Percentiles rank a stretch among this genome's conserved stretches.
Evolutionary conservation across 225 moss, liverwort and hornwort genomes (phyloP).

Genomic region (Ulota crispa): DNA sequence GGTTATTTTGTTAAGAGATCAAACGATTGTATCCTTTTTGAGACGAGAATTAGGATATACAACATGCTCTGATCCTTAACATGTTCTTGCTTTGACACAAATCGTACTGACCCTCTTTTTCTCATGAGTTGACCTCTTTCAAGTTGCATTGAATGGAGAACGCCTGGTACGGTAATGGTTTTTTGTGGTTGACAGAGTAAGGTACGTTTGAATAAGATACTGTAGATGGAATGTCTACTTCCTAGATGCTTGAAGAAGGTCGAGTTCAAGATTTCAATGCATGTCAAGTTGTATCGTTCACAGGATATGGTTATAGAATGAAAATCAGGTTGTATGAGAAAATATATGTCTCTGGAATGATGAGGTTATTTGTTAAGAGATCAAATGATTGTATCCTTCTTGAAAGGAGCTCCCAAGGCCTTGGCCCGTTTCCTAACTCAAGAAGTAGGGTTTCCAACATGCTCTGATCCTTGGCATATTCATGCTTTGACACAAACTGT

Average conservation of each 20-base stretch:
- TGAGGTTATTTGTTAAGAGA: neutral
- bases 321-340: neutral
- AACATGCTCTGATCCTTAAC: neutral
- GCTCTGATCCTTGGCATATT: neutral
- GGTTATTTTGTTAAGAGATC: neutral
- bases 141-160: neutral
- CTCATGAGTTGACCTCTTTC: neutral
- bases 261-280: neutral
- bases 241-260: neutral
- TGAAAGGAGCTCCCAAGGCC: neutral
- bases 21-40: neutral
- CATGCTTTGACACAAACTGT: neutral
- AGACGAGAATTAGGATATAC: neutral
- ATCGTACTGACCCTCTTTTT: neutral
- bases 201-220: neutral
- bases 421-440: neutral
- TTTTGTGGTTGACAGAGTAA: neutral
- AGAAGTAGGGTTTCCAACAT: neutral
- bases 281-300: neutral
- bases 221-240: neutral
- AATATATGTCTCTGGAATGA: neutral
- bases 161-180: neutral
- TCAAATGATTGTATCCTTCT: neutral
- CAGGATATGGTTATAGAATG: neutral
- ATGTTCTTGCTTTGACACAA: neutral